Base-by-base conservation (phyloP, 257 asterid species). In the Jacaranda copaia region DNA sequence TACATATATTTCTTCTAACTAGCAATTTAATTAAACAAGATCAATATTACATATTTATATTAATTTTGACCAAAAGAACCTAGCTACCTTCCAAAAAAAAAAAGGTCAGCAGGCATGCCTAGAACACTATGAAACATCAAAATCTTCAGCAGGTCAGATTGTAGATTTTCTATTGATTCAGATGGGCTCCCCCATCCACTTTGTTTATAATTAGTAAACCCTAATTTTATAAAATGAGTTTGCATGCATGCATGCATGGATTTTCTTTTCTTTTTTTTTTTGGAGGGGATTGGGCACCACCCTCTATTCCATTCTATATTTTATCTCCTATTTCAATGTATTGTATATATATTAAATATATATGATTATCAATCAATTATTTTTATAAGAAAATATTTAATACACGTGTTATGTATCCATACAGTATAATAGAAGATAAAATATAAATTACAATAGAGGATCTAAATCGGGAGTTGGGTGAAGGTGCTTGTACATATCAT, bases 241-340 rank as follows among this genome's bases (percentile, higher is more conserved):
- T 76, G 81, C 74, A 81, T 76, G 78, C 68, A 62, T 79, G 82
- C 83, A 76, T 81, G 81, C 79, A 35, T n/a, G n/a, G n/a, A n/a
- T n/a, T n/a, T n/a, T n/a, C n/a, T n/a, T n/a, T n/a, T n/a, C n/a
- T n/a, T n/a, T n/a, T n/a, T n/a, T n/a, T n/a, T n/a, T n/a, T n/a
- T n/a, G n/a, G n/a, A n/a, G n/a, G n/a, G n/a, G n/a, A n/a, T n/a
- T n/a, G n/a, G n/a, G n/a, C n/a, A n/a, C n/a, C n/a, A n/a, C n/a
- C n/a, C n/a, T n/a, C n/a, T n/a, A n/a, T n/a, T n/a, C n/a, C n/a
- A n/a, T n/a, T n/a, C n/a, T n/a, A n/a, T n/a, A n/a, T n/a, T n/a
- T n/a, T n/a, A n/a, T n/a, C n/a, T n/a, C n/a, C n/a, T n/a, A n/a
- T n/a, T n/a, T n/a, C n/a, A n/a, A n/a, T n/a, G n/a, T n/a, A n/a